Conservation (phyloP, 2,329 filamentous ascomycete species). For the Westerdykella aurantiaca region DNA sequence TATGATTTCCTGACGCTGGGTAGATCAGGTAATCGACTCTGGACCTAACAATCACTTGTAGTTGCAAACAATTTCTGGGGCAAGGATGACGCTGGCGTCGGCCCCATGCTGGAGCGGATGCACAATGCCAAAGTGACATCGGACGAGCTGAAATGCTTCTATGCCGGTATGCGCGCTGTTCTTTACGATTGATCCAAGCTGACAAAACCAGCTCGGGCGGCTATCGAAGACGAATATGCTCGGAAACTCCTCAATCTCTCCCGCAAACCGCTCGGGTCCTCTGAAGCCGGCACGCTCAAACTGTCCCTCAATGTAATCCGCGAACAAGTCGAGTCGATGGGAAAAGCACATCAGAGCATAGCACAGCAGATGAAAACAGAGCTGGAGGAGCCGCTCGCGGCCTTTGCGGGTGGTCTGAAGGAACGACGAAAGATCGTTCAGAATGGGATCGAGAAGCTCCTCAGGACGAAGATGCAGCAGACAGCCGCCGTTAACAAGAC, state of each 20-base stretch:
- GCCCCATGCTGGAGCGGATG: conserved; percentile 89
- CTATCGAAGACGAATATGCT: conserved; percentile 95
- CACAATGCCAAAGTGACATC: conserved; percentile 87
- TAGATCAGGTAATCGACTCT: background rate
- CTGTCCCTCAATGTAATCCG: conserved; percentile 81
- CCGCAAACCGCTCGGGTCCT: conserved; percentile 82
- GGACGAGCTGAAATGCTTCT: conserved; percentile 90
- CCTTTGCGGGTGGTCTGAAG: conserved; percentile 92
- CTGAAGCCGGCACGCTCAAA: conserved; percentile 77
- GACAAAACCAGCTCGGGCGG: conserved; percentile 62
- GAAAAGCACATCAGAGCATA: conserved; percentile 85
- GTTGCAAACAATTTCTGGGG: conserved; percentile 99
- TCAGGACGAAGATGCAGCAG: conserved; percentile 90
- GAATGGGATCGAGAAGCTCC: conserved; percentile 83
- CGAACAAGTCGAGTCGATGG: conserved; percentile 87
- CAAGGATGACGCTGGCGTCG: conserved; percentile 94
- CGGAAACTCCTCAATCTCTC: conserved; percentile 80
- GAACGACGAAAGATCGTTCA: conserved; percentile 96
- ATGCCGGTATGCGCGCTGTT: conserved; percentile 56
- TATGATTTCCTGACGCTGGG: conserved; percentile 33
- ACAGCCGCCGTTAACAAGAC: conserved; percentile 91
- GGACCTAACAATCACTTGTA: conserved; percentile 40
- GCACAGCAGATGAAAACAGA: conserved; percentile 94
- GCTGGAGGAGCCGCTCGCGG: conserved; percentile 84
- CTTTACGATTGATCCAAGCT: conserved; percentile 1